Conservation (phyloP, 148 eudicot species). For the Rhododendron vialii region DNA sequence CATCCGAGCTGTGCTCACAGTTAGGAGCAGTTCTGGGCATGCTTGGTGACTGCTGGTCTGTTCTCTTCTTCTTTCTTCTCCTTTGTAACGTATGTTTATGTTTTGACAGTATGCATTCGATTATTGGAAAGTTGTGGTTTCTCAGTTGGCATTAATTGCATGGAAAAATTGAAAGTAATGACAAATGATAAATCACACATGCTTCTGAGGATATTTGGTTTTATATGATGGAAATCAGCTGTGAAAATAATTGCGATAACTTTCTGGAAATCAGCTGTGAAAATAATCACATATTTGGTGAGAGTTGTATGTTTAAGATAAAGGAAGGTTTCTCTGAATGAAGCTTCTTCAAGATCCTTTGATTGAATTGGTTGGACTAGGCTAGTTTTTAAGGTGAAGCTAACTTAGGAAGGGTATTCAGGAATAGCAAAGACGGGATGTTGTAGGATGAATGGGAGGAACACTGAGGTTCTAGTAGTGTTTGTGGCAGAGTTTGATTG, state of each 20-base stretch:
- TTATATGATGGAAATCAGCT: not conserved
- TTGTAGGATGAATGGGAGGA: not conserved
- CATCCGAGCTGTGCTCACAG: conserved; percentile 87
- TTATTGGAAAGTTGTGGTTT: not conserved
- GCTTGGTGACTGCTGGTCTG: conserved; percentile 97
- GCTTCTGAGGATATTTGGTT: not conserved
- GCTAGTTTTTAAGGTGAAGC: not conserved
- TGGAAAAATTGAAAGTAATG: not conserved
- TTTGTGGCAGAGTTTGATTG: not conserved
- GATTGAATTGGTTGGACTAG: not conserved
- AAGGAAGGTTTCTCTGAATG: not conserved
- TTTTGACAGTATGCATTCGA: not conserved
- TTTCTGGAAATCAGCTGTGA: not conserved
- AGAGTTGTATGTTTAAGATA: not conserved
- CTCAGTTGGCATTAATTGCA: not conserved
- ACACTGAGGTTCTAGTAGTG: not conserved
- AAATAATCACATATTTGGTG: not conserved
- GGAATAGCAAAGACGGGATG: not conserved
- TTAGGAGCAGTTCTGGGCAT: conserved; percentile 91
- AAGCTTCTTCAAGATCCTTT: not conserved
- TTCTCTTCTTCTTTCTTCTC: conserved; percentile 14
- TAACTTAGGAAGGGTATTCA: not conserved
- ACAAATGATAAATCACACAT: not conserved
- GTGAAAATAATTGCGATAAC: not conserved
- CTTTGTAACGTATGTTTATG: not conserved